Evolutionary conservation across 2,329 filamentous ascomycete genomes (phyloP).

Genomic region (Periconia sp.): DNA sequence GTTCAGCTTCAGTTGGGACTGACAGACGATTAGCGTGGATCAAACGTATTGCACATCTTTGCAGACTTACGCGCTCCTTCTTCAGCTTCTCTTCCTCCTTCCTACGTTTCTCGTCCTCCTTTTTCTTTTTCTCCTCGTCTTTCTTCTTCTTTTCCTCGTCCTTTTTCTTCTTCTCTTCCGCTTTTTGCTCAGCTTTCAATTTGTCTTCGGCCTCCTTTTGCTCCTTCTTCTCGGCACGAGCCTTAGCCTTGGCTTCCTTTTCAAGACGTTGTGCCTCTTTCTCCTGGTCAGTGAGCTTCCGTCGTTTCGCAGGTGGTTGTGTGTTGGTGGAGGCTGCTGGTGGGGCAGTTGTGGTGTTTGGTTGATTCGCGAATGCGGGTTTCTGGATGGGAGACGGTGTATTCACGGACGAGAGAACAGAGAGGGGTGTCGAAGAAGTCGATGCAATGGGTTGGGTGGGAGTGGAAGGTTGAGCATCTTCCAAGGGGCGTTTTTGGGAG

Average conservation of each 20-base stretch:
- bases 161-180: conserved; percentile 45
- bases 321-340: conserved; percentile 16
- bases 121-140: conserved; percentile 39
- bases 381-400: conserved; percentile 34
- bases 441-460: conserved; percentile 30
- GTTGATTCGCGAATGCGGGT: conserved; percentile 6
- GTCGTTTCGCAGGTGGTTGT: conserved; percentile 45
- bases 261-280: conserved; percentile 43
- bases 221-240: conserved; percentile 33
- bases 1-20: conserved; percentile 47
- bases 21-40: conserved; percentile 18
- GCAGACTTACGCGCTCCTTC: conserved; percentile 43
- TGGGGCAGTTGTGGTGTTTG: conserved; percentile 16
- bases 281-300: conserved; percentile 47
- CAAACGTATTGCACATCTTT: conserved; percentile 6
- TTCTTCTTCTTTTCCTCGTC: conserved; percentile 53
- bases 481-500: conserved; percentile 38
- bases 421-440: conserved; percentile 32
- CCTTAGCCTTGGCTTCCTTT: conserved; percentile 44
- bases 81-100: conserved; percentile 36
- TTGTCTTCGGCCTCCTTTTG: conserved; percentile 37
- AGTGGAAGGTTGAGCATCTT: conserved; percentile 30
- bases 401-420: conserved; percentile 31
- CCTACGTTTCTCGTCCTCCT: conserved; percentile 35
- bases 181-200: conserved; percentile 39